Base-by-base conservation (phyloP, 2,329 filamentous ascomycete genomes). In the Xylariaceae sp. region DNA sequence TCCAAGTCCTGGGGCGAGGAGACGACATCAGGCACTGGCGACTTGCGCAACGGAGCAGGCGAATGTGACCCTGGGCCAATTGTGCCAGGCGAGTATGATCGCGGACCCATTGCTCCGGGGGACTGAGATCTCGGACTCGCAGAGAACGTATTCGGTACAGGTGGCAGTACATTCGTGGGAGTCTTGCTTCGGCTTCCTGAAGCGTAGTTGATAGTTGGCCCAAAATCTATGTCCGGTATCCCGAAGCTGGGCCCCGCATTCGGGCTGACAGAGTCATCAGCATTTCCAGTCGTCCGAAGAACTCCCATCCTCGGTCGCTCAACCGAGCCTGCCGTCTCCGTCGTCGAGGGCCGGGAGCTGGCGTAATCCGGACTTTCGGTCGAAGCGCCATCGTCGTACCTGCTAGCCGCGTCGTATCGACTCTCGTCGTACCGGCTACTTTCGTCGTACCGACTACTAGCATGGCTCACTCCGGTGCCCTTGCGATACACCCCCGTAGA, bases 141-240 rank as follows among this genome's bases (percentile, higher is more conserved):
- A 2, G 61, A 58, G 30, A 55, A 59, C 0, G 58, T 51, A 16
- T 52, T 50, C 4, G 51, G 52, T 8, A 41, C 35, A 14, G 36
- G 18, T 16, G 33, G 36, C 32, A 44, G 39, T 12, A 23, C 36
- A n/a, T 35, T 31, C 3, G 41, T 37, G 11, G 45, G 42, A 3
- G 46, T 34, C 17, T 46, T 38, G 3, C 43, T 40, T 30, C 53
- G 35, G 41, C 50, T 45, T 32, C 47, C 40, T 8, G 35, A 37
- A 5, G 49, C 43, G 21, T 87, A 81, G 39, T 83, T 80, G 47
- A 85, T 63, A 0, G 89, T 94, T 5, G 81, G 86, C 0, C 90
- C 90, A 59, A 95, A 95, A 56, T 95, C 80, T 42, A 94, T 75
- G 4, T 71, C 63, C 1, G 86, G 85, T 39, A 94, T 77, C 36